phyloP scores from a whole-genome alignment of 23 red algal species.

The Gracilariopsis chorda region DNA sequence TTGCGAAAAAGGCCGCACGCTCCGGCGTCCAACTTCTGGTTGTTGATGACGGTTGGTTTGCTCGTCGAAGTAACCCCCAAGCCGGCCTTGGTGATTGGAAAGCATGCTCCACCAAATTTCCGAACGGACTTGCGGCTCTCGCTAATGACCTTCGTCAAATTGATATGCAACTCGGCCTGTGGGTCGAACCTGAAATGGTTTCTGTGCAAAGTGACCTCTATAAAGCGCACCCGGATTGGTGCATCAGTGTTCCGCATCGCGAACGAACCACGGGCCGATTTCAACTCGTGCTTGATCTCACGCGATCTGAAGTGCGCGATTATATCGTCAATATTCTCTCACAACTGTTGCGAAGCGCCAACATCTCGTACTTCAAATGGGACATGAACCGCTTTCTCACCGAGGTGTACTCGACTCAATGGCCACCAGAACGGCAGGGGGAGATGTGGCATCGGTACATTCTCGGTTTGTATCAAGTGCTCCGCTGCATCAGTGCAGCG shows the following conservation, averaged over 20 bases:
- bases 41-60: conserved; percentile 69
- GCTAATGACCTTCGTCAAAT: background rate
- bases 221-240: conserved; percentile 56
- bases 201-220: conserved; percentile 40
- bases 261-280: conserved; percentile 33
- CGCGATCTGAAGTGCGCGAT: conserved; percentile 35
- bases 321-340: conserved; percentile 20
- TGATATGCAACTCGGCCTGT: conserved; percentile 53
- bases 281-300: conserved; percentile 55
- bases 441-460: conserved; percentile 63
- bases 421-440: conserved; percentile 34
- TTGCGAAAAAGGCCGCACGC: conserved; percentile 13
- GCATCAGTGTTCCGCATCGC: conserved; percentile 41
- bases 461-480: conserved; percentile 46
- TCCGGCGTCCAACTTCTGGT: conserved; percentile 52
- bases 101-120: background rate
- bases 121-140: conserved; percentile 38
- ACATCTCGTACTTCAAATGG: conserved; percentile 60
- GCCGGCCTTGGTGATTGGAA: conserved; percentile 60
- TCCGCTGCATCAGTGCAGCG: conserved; percentile 27
- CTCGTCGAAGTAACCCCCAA: conserved; percentile 7
- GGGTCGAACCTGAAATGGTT: conserved; percentile 66
- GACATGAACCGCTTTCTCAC: conserved; percentile 61
- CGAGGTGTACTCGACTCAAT: conserved; percentile 10
- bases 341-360: background rate